These are phyloP conservation scores for Vickermania spadyakhi DNA, from an alignment of 208 protist genomes.

Conservation along the genomic window DNA sequence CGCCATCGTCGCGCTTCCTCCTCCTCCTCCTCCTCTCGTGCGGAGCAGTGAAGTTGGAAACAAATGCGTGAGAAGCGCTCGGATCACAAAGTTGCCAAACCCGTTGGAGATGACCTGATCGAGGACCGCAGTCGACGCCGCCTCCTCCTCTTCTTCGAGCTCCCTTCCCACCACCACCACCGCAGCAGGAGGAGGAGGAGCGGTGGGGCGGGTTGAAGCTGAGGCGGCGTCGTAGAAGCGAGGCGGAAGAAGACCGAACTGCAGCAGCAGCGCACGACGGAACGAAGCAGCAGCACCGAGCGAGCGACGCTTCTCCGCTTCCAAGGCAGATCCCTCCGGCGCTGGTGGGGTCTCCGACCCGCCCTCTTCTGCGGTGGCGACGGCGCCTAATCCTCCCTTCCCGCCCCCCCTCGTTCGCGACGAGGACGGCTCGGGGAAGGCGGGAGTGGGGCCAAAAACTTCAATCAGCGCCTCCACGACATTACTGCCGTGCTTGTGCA, in stretches of 20 bases:
- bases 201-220: neutral
- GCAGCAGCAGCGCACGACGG: neutral
- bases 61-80: conserved; percentile 41
- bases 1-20: too few species aligned
- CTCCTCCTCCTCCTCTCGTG: too few species aligned
- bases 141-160: neutral
- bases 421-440: conserved; percentile 21
- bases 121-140: conserved; percentile 23
- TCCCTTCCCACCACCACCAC: neutral
- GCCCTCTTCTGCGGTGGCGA: neutral
- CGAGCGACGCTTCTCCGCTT: too few species aligned
- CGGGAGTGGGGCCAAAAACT: conserved; percentile 43
- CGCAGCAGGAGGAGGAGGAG: neutral
- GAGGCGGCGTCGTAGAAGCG: neutral
- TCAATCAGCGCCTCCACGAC: conserved; percentile 77
- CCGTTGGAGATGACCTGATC: conserved; percentile 77
- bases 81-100: conserved; percentile 86
- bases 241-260: neutral
- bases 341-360: neutral
- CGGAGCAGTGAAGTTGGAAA: too few species aligned
- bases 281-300: neutral
- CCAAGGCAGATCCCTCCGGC: neutral
- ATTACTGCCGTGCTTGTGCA: conserved; percentile 80
- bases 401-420: neutral
- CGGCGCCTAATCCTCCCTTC: neutral